Base-by-base conservation (phyloP, 192 early-diverging fungal genomes). In the Coemansia sp. region DNA sequence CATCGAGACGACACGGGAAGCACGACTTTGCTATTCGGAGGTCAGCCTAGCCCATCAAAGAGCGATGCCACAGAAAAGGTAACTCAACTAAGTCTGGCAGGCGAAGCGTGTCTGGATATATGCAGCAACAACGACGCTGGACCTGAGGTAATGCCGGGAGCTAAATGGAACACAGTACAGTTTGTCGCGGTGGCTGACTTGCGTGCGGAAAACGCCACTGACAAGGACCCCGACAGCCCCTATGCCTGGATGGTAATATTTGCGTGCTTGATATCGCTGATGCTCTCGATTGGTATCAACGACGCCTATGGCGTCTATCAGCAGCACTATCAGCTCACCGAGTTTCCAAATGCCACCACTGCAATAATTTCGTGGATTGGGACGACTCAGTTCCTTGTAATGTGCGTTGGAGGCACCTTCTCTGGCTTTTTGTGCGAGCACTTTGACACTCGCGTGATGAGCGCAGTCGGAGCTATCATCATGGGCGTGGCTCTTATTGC, bases 261-360 rank as follows among this genome's bases (percentile, higher is more conserved):
- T 45, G 76, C 81, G 14, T 77, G 76, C 50, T 65, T 78, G 16
- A 40, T 83, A 23, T 77, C 76, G 55, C 66, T 83, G 2, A 78
- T 83, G 76, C 59, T 83, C 11, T 78, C 81, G 3, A 78, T 83
- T n/a, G 81, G 81, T 7, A 75, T 78, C 57, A 83, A 78, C 60
- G 76, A 83, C 37, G 71, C 81, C 4, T 83, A 78, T 39, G 82
- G 82, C 9, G 82, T 83, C 23, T 83, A 73, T 42, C 82, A 83
- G 40, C 77, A 76, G 33, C 74, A 79, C 55, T 83, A 83, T 60
- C 76, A 76, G 55, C 68, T 77, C 37, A 70, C 65, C 21, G 77
- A 77, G 59, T 83, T 83, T 23, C 74, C 74, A 11, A 35, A 73
- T 33, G 70, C 65, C 26, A 68, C 77, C 9, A 51, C 82, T 4